phyloP scores from a whole-genome alignment of 495 filamentous ascomycete genomes.

The Daldinia concentrica region DNA sequence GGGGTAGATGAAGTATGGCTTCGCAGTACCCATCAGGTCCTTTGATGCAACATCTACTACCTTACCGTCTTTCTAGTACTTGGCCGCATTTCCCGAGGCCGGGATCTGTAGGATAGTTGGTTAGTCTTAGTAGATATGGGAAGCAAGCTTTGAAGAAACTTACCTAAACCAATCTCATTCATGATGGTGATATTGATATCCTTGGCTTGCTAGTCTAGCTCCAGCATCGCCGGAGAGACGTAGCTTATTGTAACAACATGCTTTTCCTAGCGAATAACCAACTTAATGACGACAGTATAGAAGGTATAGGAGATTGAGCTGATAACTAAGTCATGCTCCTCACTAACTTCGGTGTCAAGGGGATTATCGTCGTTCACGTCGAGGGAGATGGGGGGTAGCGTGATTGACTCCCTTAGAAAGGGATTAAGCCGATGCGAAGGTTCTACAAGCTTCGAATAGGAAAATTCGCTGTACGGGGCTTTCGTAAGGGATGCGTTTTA shows the following conservation, averaged over 20 bases:
- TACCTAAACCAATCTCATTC: constrained; percentile 90
- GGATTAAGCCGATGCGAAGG: constrained; percentile 76
- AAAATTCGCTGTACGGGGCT: constrained; percentile 1
- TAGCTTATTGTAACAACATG: constrained; percentile 98
- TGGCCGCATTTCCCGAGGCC: constrained; percentile 85
- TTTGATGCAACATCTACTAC: constrained; percentile 66
- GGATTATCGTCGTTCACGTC: constrained; percentile 79
- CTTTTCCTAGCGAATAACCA: constrained; percentile 92
- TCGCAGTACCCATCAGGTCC: constrained; percentile 85
- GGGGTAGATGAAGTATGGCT: constrained; percentile 91
- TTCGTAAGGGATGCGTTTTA: background rate
- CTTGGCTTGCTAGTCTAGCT: constrained; percentile 83
- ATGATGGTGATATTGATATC: constrained; percentile 95
- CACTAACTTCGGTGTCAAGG: constrained; percentile 78
- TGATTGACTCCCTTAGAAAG: constrained; percentile 76
- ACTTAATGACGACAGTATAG: constrained; percentile 90
- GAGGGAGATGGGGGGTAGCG: constrained; percentile 78
- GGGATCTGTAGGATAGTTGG: constrained; percentile 23
- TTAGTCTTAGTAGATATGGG: constrained; percentile 3
- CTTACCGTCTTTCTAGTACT: constrained; percentile 82
- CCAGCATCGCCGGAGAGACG: constrained; percentile 90
- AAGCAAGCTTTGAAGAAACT: constrained; percentile 22
- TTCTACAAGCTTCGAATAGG: constrained; percentile 76
- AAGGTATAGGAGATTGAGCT: constrained; percentile 91
- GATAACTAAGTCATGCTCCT: constrained; percentile 84